Base-by-base conservation (phyloP, 345 rosid genomes). In the Aquilaria malaccensis region DNA sequence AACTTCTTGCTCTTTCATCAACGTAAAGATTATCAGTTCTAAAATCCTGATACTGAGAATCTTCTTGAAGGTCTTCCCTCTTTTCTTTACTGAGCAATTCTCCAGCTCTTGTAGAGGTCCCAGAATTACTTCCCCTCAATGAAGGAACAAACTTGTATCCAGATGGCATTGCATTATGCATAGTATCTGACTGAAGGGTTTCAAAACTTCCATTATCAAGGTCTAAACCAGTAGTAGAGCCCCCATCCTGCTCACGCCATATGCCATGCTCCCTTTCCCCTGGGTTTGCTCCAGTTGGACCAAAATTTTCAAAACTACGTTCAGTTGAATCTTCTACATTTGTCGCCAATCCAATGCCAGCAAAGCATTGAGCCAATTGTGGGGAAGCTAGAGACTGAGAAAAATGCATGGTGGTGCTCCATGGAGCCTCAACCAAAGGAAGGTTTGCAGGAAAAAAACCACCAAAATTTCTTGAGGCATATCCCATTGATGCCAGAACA, bases 341-440 rank as follows among this genome's bases (percentile, higher is more conserved):
- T 4, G 52, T 29, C 52, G 65, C 15, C 64, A 66, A 7, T 52
- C 55, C 70, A n/a, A 61, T 22, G 1, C 60, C 37, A n/a, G 71
- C 56, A 33, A 56, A 52, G 54, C 33, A 33, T 22, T 53, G 67
- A 43, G 59, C 7, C 30, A 29, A 41, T 30, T 60, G 59, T 7
- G 50, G 43, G 13, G 64, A 32, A 47, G 55, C 30, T 49, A 67
- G 55, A 30, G 61, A 64, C 14, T 54, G 64, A 48, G 60, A 32
- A 62, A 49, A 30, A 11, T 56, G 66, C 70, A 70, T 50, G 45
- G 45, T 65, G 11, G 63, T 3, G 33, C 50, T 47, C 67, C 64
- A 61, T 15, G 48, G 51, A 10, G 49, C 6, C 32, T 58, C 67
- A 45, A 50, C 30, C 6, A 30, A n/a, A 7, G 64, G 52, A 53